Conservation (phyloP, 1,284 basidiomycete species). For the Ustilago lituana region DNA sequence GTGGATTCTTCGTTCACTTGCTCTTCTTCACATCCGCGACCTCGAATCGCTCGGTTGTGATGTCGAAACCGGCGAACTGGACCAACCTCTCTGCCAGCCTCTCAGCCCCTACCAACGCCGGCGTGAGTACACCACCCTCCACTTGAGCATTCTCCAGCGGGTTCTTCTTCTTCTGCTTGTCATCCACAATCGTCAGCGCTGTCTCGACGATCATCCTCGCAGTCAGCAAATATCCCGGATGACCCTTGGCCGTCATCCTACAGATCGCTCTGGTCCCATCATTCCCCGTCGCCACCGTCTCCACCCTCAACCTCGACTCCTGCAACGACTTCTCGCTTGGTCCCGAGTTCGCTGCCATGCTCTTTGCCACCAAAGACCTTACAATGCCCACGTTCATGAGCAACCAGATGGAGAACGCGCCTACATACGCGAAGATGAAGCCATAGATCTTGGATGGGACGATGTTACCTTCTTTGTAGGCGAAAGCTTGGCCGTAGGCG, state of each 20-base stretch:
- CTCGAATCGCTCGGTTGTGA: constrained; percentile 63
- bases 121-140: constrained; percentile 79
- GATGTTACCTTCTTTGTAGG: constrained; percentile 78
- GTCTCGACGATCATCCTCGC: constrained; percentile 79
- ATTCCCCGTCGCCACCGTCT: constrained; percentile 69
- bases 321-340: constrained; percentile 16
- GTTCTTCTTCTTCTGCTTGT: constrained; percentile 66
- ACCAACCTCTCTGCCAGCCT: constrained; percentile 76
- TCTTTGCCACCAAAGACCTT: constrained; percentile 2
- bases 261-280: constrained; percentile 71
- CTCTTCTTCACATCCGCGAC: constrained; percentile 9
- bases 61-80: constrained; percentile 72
- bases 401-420: constrained; percentile 66
- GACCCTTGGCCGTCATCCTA: constrained; percentile 76
- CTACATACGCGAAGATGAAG: constrained; percentile 68
- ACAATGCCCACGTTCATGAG: constrained; percentile 30
- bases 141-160: constrained; percentile 69
- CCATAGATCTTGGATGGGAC: constrained; percentile 70
- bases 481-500: constrained; percentile 71
- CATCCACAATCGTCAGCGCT: constrained; percentile 76
- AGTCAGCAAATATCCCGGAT: constrained; percentile 80
- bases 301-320: constrained; percentile 16
- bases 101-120: constrained; percentile 79
- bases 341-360: constrained; percentile 30
- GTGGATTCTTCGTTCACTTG: neutral